Percentiles rank a stretch among this genome's conserved stretches.
Evolutionary conservation across 1,284 basidiomycete species (phyloP).

Genomic region (Neonothopanus nambi): DNA sequence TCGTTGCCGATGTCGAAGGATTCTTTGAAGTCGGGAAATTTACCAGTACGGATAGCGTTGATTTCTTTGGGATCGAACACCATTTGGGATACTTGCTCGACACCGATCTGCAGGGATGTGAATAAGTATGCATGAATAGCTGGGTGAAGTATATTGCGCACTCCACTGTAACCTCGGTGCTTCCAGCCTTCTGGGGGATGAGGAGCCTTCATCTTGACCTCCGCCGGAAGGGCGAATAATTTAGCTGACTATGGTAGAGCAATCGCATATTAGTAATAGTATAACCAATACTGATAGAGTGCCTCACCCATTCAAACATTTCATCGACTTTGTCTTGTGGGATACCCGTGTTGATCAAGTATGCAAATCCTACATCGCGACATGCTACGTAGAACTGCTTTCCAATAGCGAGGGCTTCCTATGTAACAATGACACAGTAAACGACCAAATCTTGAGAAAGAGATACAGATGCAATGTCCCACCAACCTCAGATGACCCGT

Average conservation of each 20-base stretch:
- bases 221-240: slow-evolving; percentile 52
- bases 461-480: background rate
- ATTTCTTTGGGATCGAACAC: slow-evolving; percentile 41
- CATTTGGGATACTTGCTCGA: slow-evolving; percentile 47
- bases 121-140: slow-evolving; percentile 14
- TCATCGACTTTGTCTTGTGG: slow-evolving; percentile 43
- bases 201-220: slow-evolving; percentile 55
- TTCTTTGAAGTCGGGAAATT: slow-evolving; percentile 54
- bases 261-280: no score
- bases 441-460: background rate
- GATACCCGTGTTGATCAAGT: slow-evolving; percentile 58
- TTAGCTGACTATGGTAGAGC: slow-evolving; percentile 40
- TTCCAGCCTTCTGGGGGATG: slow-evolving; percentile 55
- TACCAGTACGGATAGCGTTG: slow-evolving; percentile 31
- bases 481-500: slow-evolving; percentile 29
- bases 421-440: slow-evolving; percentile 23
- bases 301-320: slow-evolving; percentile 53
- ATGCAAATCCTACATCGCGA: slow-evolving; percentile 60
- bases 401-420: slow-evolving; percentile 52
- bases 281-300: background rate
- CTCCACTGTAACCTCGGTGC: slow-evolving; percentile 45
- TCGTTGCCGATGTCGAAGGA: slow-evolving; percentile 58
- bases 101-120: slow-evolving; percentile 33
- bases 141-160: background rate
- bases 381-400: slow-evolving; percentile 45